Evolutionary conservation across 768 basidiomycete species (phyloP).

Genomic region (Lanmaoa rubissima): DNA sequence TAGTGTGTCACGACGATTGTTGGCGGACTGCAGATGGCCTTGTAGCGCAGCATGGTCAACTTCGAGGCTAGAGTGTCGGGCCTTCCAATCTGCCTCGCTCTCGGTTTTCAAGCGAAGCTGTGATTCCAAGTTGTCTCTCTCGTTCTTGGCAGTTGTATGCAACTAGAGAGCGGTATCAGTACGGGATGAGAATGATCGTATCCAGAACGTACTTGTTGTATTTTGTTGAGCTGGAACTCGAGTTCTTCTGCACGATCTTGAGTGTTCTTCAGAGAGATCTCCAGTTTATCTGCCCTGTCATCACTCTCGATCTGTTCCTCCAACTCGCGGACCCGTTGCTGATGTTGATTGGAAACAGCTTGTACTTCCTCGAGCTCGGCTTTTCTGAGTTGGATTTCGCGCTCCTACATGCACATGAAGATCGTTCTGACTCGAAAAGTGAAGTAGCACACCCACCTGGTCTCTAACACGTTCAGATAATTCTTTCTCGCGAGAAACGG

Average conservation of each 20-base stretch:
- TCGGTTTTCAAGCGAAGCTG: constrained; percentile 42
- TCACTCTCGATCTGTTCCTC: constrained; percentile 83
- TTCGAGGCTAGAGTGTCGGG: constrained; percentile 47
- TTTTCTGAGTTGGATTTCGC: constrained; percentile 67
- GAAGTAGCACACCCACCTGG: constrained; percentile 30
- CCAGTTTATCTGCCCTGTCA: constrained; percentile 74
- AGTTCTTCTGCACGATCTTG: constrained; percentile 82
- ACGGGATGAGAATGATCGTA: background rate
- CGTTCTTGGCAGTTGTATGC: constrained; percentile 54
- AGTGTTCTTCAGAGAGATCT: constrained; percentile 69
- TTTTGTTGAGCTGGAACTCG: constrained; percentile 76
- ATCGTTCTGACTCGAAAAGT: background rate
- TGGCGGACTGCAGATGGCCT: constrained; percentile 42
- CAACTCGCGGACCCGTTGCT: constrained; percentile 63
- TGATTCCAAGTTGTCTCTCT: constrained; percentile 55
- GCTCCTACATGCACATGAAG: constrained; percentile 48
- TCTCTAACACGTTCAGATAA: constrained; percentile 33
- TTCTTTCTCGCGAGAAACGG: constrained; percentile 49
- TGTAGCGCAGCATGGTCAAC: constrained; percentile 39
- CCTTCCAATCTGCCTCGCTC: constrained; percentile 47
- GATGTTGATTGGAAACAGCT: constrained; percentile 51
- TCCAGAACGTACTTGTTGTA: constrained; percentile 60
- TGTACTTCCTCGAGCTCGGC: constrained; percentile 52
- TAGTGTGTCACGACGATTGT: constrained; percentile 48
- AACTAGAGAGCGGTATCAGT: constrained; percentile 38